Evolutionary conservation across 768 basidiomycete species (phyloP).

Genomic region (Mycena polygramma): DNA sequence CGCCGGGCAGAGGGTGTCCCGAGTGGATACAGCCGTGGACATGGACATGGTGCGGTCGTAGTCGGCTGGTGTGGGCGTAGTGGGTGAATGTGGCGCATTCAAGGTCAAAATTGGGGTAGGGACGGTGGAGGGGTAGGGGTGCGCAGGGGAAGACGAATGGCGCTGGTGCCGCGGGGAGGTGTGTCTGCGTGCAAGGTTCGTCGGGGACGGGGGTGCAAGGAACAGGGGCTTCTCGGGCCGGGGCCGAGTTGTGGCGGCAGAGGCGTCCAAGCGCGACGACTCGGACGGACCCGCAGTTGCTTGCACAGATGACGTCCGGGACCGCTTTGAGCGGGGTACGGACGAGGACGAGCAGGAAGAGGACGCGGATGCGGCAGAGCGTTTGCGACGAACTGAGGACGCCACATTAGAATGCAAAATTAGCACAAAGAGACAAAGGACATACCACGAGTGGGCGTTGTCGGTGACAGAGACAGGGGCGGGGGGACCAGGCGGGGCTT

Average conservation of each 20-base stretch:
- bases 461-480: conserved; percentile 1
- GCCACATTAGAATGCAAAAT: conserved; percentile 9
- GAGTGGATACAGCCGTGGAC: conserved; percentile 1
- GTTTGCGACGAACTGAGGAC: conserved; percentile 21
- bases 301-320: conserved; percentile 20
- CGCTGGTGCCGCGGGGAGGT: conserved; percentile 29
- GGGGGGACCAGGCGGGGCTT: conserved; percentile 2
- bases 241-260: not conserved
- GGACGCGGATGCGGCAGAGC: conserved; percentile 17
- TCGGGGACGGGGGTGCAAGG: conserved; percentile 33
- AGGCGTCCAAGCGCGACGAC: not conserved
- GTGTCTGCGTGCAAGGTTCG: conserved; percentile 29
- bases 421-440: conserved; percentile 12
- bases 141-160: conserved; percentile 17
- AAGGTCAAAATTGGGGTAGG: not conserved
- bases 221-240: not conserved
- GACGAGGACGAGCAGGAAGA: conserved; percentile 16
- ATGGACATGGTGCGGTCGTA: conserved; percentile 15
- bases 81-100: conserved; percentile 1
- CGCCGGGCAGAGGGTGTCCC: conserved; percentile 29
- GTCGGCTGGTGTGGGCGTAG: conserved; percentile 7
- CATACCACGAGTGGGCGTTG: not conserved
- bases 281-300: conserved; percentile 6
- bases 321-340: conserved; percentile 32
- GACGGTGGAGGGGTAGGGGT: not conserved